Percentiles rank a stretch among this genome's conserved stretches.
Evolutionary conservation across 192 early-diverging fungal species (phyloP).

Genomic region (Geosiphon pyriformis): DNA sequence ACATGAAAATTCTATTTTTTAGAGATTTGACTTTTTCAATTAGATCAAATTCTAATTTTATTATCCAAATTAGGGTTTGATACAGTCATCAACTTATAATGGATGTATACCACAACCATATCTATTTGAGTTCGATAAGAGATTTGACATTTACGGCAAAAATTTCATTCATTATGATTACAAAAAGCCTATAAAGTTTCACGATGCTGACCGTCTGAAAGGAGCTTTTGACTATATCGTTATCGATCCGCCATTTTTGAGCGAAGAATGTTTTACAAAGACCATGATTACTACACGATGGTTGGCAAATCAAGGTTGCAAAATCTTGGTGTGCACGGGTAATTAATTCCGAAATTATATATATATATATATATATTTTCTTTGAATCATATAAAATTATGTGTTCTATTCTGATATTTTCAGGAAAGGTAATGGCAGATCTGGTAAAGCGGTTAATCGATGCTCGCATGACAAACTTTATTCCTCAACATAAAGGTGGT

Average conservation of each 20-base stretch:
- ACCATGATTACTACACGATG: constrained; percentile 54
- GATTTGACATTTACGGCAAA: constrained; percentile 64
- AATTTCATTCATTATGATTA: constrained; percentile 72
- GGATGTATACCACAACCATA: constrained; percentile 11
- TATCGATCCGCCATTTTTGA: constrained; percentile 76
- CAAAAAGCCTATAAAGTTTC: constrained; percentile 56
- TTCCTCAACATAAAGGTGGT: constrained; percentile 59
- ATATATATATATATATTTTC: constrained; percentile 20
- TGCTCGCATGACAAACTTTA: constrained; percentile 50
- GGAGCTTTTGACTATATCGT: constrained; percentile 64
- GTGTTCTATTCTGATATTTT: not conserved
- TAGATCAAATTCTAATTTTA: too few relatives aligned
- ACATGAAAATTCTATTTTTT: too few relatives aligned
- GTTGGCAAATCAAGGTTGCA: constrained; percentile 44
- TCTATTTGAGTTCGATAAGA: constrained; percentile 71
- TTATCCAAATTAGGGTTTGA: not conserved
- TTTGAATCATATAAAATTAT: constrained; percentile 1
- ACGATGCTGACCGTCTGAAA: constrained; percentile 34
- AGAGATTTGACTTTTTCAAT: too few relatives aligned
- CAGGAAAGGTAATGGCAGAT: constrained; percentile 50
- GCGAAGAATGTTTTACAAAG: constrained; percentile 68
- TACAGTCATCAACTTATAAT: not conserved
- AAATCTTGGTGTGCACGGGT: constrained; percentile 57
- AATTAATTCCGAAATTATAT: constrained; percentile 22
- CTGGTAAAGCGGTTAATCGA: constrained; percentile 46